Evolutionary conservation across 1,284 basidiomycete genomes (phyloP), one percentile per base, ranked within the genome.

Genomic region (Hymenochaete sp.): DNA sequence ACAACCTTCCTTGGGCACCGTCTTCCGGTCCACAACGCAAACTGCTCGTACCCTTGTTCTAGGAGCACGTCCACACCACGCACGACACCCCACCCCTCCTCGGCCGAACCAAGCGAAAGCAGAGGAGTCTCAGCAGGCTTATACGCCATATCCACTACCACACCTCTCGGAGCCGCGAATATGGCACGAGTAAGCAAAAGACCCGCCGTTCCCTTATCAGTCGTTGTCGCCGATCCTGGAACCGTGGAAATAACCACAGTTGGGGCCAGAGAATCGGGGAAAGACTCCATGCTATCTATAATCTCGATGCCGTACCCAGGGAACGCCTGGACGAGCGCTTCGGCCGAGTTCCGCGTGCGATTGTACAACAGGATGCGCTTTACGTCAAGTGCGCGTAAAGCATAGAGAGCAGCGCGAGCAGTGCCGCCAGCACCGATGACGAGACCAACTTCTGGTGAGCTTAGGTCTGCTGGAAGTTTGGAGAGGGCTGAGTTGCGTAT

Each of bases 391-490:
- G 74, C 66, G 54, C 84, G 74, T 42, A 96, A 65, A 1, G 93
- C 90, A 59, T 91, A 95, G 49, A 97, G 79, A 0, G 93, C 93
- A 0, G 93, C 93, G 24, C 93, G 83, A 18, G 88, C 82, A 0
- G 93, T 96, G 1, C 93, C 93, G 5, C 93, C 93, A 0, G 91
- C 92, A 2, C 93, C 93, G 52, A 97, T 86, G 47, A 97, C 80
- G 41, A 97, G 71, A 8, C 73, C 83, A 0, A 77, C 70, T 22
- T 67, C 64, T 5, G 64, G 57, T 26, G 50, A 58, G 33, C 57
- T 49, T 11, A 74, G 62, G 19, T 57, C 57, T 11, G 55, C 57
- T 3, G 61, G 54, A 25, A 66, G 57, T 27, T 68, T 70, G 5
- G 32, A 35, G 13, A 19, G 14, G 13, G 32, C 14, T n/a, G 21